These are phyloP conservation scores for Gossypium davidsonii DNA, from an alignment of 441 rosid species.

Conservation along the genomic window DNA sequence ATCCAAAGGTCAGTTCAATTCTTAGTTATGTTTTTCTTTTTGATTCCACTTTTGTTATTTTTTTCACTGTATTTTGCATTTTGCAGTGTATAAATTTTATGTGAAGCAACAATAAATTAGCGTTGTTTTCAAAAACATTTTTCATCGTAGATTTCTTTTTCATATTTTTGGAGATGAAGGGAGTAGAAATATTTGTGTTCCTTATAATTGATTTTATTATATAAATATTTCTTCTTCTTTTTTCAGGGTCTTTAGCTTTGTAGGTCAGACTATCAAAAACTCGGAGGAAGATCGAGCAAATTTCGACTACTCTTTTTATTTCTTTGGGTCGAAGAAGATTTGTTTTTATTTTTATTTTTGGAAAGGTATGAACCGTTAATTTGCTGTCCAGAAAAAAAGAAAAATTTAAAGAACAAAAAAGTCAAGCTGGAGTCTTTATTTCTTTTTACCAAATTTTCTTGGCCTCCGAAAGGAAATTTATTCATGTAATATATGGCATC, in stretches of 20 bases:
- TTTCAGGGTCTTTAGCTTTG: constrained; percentile 2
- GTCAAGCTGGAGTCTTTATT: neutral
- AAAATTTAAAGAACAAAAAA: neutral
- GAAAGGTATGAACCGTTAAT: neutral
- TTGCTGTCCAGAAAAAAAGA: neutral
- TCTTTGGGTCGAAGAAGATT: neutral
- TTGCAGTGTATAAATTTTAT: neutral
- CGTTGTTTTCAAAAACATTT: neutral
- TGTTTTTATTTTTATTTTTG: neutral
- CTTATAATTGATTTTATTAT: neutral
- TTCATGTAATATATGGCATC: neutral
- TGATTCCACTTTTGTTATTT: neutral
- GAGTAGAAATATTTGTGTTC: neutral
- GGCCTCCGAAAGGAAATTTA: neutral
- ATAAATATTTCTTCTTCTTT: neutral
- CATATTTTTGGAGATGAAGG: neutral
- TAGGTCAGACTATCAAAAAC: neutral
- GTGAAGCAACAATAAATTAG: neutral
- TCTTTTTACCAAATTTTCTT: neutral
- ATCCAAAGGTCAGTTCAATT: neutral
- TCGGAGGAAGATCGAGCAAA: constrained; percentile 4
- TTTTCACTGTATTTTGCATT: neutral
- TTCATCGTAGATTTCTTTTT: neutral
- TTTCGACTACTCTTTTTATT: neutral
- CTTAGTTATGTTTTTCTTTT: neutral